phyloP scores from a whole-genome alignment of 345 rosid species.

The Linum usitatissimum region DNA sequence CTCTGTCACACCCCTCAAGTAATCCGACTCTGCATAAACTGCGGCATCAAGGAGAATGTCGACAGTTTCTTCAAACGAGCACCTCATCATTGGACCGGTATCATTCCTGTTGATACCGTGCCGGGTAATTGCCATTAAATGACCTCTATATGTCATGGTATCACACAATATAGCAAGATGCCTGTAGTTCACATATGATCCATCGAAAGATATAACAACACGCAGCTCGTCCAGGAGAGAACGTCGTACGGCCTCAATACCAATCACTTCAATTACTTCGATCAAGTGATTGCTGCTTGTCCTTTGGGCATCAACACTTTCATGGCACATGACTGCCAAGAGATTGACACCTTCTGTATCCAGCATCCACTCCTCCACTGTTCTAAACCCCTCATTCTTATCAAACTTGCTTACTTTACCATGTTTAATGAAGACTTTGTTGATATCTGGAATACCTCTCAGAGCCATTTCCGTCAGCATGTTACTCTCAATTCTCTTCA shows the following conservation, averaged over 20 bases:
- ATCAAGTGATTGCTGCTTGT: constrained; percentile 95
- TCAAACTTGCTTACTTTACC: constrained; percentile 71
- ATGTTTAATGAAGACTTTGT: constrained; percentile 86
- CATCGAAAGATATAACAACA: constrained; percentile 94
- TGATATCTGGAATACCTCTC: constrained; percentile 88
- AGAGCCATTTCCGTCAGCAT: constrained; percentile 98
- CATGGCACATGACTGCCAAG: constrained; percentile 90
- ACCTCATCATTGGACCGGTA: constrained; percentile 97
- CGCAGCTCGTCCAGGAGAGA: constrained; percentile 86
- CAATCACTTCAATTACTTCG: constrained; percentile 92
- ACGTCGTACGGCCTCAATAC: constrained; percentile 96
- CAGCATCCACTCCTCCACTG: constrained; percentile 90
- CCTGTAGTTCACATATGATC: constrained; percentile 92
- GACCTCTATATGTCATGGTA: constrained; percentile 98
- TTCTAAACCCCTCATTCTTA: constrained; percentile 69
- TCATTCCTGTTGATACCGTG: constrained; percentile 95
- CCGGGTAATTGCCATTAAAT: constrained; percentile 96
- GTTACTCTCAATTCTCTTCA: constrained; percentile 91
- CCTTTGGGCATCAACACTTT: constrained; percentile 81
- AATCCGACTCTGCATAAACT: constrained; percentile 80
- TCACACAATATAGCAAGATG: constrained; percentile 95
- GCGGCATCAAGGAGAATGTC: constrained; percentile 98
- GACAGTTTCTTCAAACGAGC: constrained; percentile 97
- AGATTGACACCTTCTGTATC: constrained; percentile 99
- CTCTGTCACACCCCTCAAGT: constrained; percentile 84